These are phyloP conservation scores for Auriscalpium microsporum DNA, from an alignment of 768 basidiomycete genomes.

Conservation along the genomic window DNA sequence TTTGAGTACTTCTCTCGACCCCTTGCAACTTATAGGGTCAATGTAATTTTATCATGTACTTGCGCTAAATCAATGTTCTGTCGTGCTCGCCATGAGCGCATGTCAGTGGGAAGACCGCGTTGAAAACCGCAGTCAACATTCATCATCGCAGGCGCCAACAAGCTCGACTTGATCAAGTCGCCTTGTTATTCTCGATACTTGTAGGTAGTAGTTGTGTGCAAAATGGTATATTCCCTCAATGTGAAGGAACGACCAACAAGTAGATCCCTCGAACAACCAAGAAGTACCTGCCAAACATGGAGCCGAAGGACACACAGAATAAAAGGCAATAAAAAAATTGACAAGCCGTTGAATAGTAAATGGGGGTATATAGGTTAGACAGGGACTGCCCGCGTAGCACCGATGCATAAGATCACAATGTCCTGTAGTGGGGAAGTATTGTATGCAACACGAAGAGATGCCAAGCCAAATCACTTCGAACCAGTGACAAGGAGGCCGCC, in stretches of 20 bases:
- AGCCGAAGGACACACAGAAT: background rate
- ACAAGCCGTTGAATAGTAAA: background rate
- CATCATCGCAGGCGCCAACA: too few relatives aligned
- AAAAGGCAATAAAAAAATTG: background rate
- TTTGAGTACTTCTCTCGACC: too few relatives aligned
- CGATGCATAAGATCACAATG: background rate
- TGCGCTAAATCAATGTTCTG: too few relatives aligned
- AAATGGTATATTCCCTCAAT: too few relatives aligned
- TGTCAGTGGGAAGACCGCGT: too few relatives aligned
- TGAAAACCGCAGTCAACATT: too few relatives aligned
- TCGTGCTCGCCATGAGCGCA: too few relatives aligned
- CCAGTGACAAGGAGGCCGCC: background rate
- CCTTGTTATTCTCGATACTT: too few relatives aligned
- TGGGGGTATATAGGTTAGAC: background rate
- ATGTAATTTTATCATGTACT: too few relatives aligned
- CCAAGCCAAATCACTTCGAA: background rate
- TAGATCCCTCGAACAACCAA: background rate
- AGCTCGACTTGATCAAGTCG: too few relatives aligned
- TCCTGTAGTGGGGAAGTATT: background rate
- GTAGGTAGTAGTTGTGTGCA: too few relatives aligned
- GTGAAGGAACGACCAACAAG: background rate
- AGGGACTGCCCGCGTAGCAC: background rate
- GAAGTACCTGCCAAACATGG: background rate
- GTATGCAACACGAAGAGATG: background rate
- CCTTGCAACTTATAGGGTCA: too few relatives aligned